A percentile compares a stretch with the other conserved stretches of the same genome.
phyloP scores from a whole-genome alignment of 805 yeast genomes.

The Pichia deserticola region DNA sequence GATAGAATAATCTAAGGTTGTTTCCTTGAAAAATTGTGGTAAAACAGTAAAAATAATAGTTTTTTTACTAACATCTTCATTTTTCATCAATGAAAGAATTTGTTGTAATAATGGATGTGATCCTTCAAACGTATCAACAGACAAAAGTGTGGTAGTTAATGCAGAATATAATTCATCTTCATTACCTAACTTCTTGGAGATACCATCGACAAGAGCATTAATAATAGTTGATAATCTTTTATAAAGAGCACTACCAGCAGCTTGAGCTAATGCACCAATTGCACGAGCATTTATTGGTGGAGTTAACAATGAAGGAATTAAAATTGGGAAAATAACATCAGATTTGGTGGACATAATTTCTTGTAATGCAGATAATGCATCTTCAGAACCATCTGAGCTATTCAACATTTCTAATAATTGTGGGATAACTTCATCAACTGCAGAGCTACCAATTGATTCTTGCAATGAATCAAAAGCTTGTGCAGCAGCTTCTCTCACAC shows the following conservation, averaged over 20 bases:
- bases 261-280: constrained; percentile 77
- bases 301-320: constrained; percentile 74
- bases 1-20: constrained; percentile 60
- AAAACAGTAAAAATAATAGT: constrained; percentile 58
- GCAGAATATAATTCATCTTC: constrained; percentile 40
- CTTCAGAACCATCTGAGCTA: constrained; percentile 40
- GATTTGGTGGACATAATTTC: constrained; percentile 89
- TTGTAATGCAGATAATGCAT: constrained; percentile 80
- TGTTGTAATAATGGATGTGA: constrained; percentile 81
- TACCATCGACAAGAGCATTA: constrained; percentile 61
- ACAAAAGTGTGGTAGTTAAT: constrained; percentile 60
- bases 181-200: constrained; percentile 33
- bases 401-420: constrained; percentile 66
- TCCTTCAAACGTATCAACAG: constrained; percentile 73
- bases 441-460: constrained; percentile 70
- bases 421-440: constrained; percentile 86
- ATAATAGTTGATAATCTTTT: constrained; percentile 67
- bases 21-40: constrained; percentile 60
- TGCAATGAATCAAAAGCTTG: constrained; percentile 84
- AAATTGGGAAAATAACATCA: constrained; percentile 86
- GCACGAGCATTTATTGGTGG: constrained; percentile 90
- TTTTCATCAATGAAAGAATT: constrained; percentile 64
- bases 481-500: constrained; percentile 88
- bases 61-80: constrained; percentile 61
- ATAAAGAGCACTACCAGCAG: constrained; percentile 78